Conservation (phyloP, 2,329 filamentous ascomycete genomes). For the Fonsecaea multimorphosa region DNA sequence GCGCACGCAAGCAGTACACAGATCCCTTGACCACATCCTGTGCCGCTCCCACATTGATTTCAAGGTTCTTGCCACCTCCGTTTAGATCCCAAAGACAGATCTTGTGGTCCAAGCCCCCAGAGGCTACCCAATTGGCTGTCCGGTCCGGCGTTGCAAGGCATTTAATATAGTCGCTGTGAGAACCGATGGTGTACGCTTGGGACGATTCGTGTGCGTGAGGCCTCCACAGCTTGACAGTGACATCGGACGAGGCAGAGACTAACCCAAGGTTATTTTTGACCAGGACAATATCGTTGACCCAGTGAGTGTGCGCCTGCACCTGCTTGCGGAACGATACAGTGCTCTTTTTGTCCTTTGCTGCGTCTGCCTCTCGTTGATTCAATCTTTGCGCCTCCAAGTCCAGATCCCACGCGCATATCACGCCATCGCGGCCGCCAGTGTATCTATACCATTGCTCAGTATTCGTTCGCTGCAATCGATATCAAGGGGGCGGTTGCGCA, state of each 20-base stretch:
- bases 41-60: constrained; percentile 73
- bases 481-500: constrained; percentile 56
- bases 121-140: constrained; percentile 84
- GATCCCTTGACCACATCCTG: constrained; percentile 92
- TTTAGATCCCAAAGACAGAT: constrained; percentile 93
- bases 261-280: constrained; percentile 78
- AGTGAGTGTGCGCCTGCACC: constrained; percentile 86
- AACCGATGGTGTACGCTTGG: constrained; percentile 76
- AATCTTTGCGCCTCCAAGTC: constrained; percentile 66
- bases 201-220: constrained; percentile 68
- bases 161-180: constrained; percentile 96
- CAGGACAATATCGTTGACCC: constrained; percentile 91
- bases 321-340: constrained; percentile 65
- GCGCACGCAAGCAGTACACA: constrained; percentile 85
- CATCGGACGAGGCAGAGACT: constrained; percentile 90
- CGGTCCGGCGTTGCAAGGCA: constrained; percentile 79
- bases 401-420: constrained; percentile 94
- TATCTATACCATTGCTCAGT: constrained; percentile 65
- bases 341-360: constrained; percentile 40
- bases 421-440: constrained; percentile 92
- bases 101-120: constrained; percentile 89
- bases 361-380: constrained; percentile 23
- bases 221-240: constrained; percentile 91
- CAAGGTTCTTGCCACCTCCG: constrained; percentile 81
- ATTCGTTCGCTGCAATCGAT: constrained; percentile 17